A percentile compares a stretch with the other conserved stretches of the same genome.
phyloP scores from a whole-genome alignment of 2,329 filamentous ascomycete genomes.

The Neofusicoccum sp. region DNA sequence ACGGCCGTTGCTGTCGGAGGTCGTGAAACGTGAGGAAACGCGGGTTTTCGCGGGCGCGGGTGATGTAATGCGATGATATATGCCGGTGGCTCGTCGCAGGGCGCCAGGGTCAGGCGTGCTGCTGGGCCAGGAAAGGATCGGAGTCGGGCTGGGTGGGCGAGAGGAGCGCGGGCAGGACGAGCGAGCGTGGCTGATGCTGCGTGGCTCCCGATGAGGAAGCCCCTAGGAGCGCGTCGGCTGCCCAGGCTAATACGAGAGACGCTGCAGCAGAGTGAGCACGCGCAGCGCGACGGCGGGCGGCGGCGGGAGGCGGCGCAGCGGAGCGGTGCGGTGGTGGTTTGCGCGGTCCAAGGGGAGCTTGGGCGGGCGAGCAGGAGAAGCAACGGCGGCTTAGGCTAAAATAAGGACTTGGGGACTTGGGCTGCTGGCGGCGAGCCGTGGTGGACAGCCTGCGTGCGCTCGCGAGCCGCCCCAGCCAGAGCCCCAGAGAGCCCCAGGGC shows the following conservation, averaged over 20 bases:
- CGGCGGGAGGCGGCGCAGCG: neutral
- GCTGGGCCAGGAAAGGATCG: conserved; percentile 17
- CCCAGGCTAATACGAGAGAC: conserved; percentile 14
- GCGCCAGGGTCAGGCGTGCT: conserved; percentile 14
- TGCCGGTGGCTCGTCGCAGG: conserved; percentile 13
- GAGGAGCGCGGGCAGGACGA: conserved; percentile 5
- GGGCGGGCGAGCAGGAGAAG: conserved; percentile 8
- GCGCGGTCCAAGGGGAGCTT: conserved; percentile 10
- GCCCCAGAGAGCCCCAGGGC: neutral
- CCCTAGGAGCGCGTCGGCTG: conserved; percentile 13
- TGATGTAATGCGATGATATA: conserved; percentile 20
- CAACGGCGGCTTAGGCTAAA: conserved; percentile 16
- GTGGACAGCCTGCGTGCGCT: neutral
- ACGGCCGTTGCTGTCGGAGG: conserved; percentile 18
- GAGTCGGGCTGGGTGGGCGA: conserved; percentile 9
- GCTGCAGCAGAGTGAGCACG: conserved; percentile 12
- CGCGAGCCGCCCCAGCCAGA: conserved; percentile 8
- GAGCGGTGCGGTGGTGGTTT: neutral
- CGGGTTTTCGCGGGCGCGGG: conserved; percentile 15
- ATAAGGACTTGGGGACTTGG: conserved; percentile 11
- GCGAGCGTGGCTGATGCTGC: conserved; percentile 10
- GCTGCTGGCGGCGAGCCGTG: conserved; percentile 5
- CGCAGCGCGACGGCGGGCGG: neutral
- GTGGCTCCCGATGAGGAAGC: conserved; percentile 13
- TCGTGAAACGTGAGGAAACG: conserved; percentile 19